Evolutionary conservation across 805 yeast species (phyloP).

Genomic region (Candida maris): DNA sequence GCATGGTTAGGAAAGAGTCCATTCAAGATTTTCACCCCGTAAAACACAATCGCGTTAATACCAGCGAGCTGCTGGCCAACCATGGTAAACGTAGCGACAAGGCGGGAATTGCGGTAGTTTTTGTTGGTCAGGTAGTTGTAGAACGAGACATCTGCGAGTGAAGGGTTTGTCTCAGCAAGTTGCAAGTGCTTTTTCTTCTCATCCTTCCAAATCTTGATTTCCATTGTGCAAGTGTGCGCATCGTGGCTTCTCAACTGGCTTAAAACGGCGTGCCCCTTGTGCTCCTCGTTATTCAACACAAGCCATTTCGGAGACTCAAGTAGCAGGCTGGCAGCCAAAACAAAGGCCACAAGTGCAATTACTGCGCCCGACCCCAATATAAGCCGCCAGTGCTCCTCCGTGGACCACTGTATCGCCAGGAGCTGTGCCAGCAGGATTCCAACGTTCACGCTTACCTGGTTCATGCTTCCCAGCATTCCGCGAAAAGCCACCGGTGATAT

Average conservation of each 20-base stretch:
- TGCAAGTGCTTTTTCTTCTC: slow-evolving; percentile 24
- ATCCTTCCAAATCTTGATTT: slow-evolving; percentile 30
- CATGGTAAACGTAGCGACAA: slow-evolving; percentile 68
- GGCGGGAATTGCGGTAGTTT: slow-evolving; percentile 52
- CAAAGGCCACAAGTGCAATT: slow-evolving; percentile 48
- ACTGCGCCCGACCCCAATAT: slow-evolving; percentile 60
- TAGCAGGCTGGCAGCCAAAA: slow-evolving; percentile 39
- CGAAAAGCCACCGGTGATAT: slow-evolving; percentile 64
- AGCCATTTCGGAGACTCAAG: slow-evolving; percentile 89
- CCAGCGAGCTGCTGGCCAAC: slow-evolving; percentile 90
- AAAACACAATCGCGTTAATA: slow-evolving; percentile 86
- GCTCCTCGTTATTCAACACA: slow-evolving; percentile 38
- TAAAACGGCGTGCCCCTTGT: slow-evolving; percentile 21
- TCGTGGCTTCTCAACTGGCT: slow-evolving; percentile 37
- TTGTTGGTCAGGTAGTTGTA: slow-evolving; percentile 47
- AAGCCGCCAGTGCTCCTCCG: slow-evolving; percentile 65
- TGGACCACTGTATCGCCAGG: slow-evolving; percentile 67
- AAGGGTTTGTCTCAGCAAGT: slow-evolving; percentile 22
- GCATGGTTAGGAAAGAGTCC: slow-evolving; percentile 69
- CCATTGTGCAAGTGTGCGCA: slow-evolving; percentile 13
- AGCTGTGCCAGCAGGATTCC: slow-evolving; percentile 83
- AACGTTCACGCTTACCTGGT: slow-evolving; percentile 78
- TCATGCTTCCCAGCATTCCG: slow-evolving; percentile 85
- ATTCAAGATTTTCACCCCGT: slow-evolving; percentile 84
- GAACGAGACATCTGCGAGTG: slow-evolving; percentile 25